phyloP scores from a whole-genome alignment of 2,329 filamentous ascomycete species.

The Emmonsiellopsis sp. region DNA sequence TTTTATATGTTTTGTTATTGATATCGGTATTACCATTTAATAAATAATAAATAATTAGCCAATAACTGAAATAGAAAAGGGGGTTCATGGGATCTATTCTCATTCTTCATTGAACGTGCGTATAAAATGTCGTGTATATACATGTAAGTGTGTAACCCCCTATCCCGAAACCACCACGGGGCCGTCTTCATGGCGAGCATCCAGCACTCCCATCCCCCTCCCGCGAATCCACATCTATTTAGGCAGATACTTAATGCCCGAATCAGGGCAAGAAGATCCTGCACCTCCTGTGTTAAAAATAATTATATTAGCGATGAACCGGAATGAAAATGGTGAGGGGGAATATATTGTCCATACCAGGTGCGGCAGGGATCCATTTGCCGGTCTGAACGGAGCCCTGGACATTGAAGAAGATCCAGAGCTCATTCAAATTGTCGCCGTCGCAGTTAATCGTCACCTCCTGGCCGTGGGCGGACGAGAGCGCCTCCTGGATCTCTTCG shows the following conservation, averaged over 20 bases:
- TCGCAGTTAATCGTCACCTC: slow-evolving; percentile 45
- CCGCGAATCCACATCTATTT: background rate
- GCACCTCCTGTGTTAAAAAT: slow-evolving; percentile 34
- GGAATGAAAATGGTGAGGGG: background rate
- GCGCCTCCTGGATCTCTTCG: slow-evolving; percentile 40
- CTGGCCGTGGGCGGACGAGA: slow-evolving; percentile 39
- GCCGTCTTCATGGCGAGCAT: no score
- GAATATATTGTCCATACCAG: slow-evolving; percentile 24
- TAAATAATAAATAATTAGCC: no score
- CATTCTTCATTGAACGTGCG: no score
- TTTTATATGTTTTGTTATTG: no score
- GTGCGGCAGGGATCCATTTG: slow-evolving; percentile 48
- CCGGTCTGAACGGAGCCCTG: slow-evolving; percentile 50
- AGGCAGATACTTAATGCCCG: slow-evolving; percentile 56
- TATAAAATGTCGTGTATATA: no score
- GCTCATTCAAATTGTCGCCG: slow-evolving; percentile 40
- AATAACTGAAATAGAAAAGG: no score
- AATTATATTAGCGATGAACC: background rate
- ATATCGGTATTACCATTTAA: no score
- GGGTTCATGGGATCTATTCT: no score
- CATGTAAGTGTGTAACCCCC: no score
- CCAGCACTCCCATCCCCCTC: no score
- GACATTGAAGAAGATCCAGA: slow-evolving; percentile 47
- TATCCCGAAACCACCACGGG: no score
- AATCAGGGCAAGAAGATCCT: slow-evolving; percentile 51